Percentiles rank a stretch among this genome's conserved stretches.
Evolutionary conservation across 352 stramenopile genomes (phyloP).

Genomic region (Phytophthora brassicae): DNA sequence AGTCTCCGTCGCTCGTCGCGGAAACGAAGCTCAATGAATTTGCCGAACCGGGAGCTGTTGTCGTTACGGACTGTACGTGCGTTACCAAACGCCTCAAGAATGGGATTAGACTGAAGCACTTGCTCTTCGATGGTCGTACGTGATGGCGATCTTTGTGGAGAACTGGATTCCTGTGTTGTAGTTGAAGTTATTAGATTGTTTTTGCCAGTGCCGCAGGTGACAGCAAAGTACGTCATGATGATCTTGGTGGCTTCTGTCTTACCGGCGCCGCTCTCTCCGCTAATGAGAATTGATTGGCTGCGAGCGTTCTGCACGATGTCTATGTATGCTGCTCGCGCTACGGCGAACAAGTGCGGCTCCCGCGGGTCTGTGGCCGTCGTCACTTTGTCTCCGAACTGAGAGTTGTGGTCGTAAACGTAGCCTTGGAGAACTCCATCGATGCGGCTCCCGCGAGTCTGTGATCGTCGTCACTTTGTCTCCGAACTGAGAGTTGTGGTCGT

Average conservation of each 20-base stretch:
- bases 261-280: conserved; percentile 80
- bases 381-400: conserved; percentile 13
- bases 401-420: conserved; percentile 43
- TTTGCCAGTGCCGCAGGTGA: conserved; percentile 52
- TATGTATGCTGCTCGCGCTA: conserved; percentile 70
- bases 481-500: conserved; percentile 24
- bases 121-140: conserved; percentile 68
- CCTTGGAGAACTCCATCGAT: conserved; percentile 42
- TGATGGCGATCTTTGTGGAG: conserved; percentile 19
- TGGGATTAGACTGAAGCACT: conserved; percentile 90
- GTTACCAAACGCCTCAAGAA: conserved; percentile 91
- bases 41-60: conserved; percentile 90
- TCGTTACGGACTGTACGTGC: conserved; percentile 87
- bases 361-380: conserved; percentile 6
- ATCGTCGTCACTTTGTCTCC: conserved; percentile 15
- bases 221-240: conserved; percentile 89
- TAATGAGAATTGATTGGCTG: conserved; percentile 87
- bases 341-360: conserved; percentile 74
- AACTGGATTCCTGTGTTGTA: conserved; percentile 3
- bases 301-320: conserved; percentile 66
- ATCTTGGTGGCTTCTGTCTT: conserved; percentile 92
- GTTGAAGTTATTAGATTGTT: conserved; percentile 18
- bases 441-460: no score
- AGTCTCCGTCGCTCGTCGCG: conserved; percentile 35
- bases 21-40: conserved; percentile 91